A percentile compares a stretch with the other conserved stretches of the same genome.
Evolutionary conservation across 1,139 yeast genomes (phyloP).

Genomic region (Hyphopichia fennica): DNA sequence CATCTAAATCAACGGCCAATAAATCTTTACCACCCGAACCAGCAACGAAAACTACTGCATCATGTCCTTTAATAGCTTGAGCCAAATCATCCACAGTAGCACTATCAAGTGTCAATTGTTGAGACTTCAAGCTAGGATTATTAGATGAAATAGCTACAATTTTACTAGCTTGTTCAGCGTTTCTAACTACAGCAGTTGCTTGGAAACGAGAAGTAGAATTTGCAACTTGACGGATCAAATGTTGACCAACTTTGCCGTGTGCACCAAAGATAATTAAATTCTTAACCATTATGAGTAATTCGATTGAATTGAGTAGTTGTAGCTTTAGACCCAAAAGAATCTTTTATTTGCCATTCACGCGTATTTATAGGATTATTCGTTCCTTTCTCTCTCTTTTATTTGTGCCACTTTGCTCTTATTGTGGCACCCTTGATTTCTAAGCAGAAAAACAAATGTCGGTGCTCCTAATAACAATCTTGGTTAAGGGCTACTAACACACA

Average conservation of each 20-base stretch:
- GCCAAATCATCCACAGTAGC: conserved; percentile 35
- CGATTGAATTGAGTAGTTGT: not conserved
- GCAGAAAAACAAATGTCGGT: too few species aligned
- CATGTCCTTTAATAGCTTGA: conserved; percentile 43
- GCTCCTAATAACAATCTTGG: too few species aligned
- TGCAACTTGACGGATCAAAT: conserved; percentile 27
- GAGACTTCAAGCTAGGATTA: conserved; percentile 38
- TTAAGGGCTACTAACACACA: too few species aligned
- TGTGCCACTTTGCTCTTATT: too few species aligned
- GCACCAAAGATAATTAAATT: conserved; percentile 52
- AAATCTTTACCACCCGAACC: conserved; percentile 63
- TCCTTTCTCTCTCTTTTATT: not conserved
- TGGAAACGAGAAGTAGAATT: conserved; percentile 20
- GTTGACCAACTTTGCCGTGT: conserved; percentile 59
- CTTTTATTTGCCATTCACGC: too few species aligned
- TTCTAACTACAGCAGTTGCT: conserved; percentile 55
- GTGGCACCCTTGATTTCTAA: too few species aligned
- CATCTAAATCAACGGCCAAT: conserved; percentile 60
- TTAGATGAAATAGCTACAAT: conserved; percentile 23
- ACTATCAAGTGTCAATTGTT: conserved; percentile 37
- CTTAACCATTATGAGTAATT: conserved; percentile 7
- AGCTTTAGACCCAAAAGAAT: too few species aligned
- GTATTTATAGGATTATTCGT: not conserved
- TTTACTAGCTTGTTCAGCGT: conserved; percentile 39
- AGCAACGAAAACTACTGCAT: conserved; percentile 61